These are phyloP conservation scores for Arabidopsis suecica DNA, from an alignment of 345 rosid species.

Conservation along the genomic window DNA sequence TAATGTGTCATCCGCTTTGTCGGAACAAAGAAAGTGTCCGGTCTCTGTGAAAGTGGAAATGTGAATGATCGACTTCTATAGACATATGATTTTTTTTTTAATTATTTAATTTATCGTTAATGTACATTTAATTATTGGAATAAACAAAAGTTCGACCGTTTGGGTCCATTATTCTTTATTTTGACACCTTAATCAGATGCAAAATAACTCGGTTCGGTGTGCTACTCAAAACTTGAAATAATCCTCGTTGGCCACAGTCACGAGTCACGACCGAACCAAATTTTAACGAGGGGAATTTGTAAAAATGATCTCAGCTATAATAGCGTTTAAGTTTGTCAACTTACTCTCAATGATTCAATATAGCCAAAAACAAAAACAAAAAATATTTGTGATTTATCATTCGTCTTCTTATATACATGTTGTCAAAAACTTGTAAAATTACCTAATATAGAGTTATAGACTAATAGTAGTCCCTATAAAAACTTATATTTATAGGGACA, in stretches of 20 bases:
- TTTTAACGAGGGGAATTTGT: background rate
- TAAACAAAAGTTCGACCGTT: background rate
- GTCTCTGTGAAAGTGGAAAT: background rate
- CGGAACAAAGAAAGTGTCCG: background rate
- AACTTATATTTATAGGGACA: too few relatives aligned
- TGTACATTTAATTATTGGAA: background rate
- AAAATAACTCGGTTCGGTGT: background rate
- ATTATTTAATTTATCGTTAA: background rate
- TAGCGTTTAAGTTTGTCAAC: too few relatives aligned
- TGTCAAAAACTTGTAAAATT: too few relatives aligned
- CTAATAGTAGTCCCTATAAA: too few relatives aligned
- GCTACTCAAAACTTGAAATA: constrained; percentile 1
- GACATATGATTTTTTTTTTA: background rate
- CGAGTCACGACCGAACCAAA: background rate
- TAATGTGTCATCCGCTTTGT: constrained; percentile 19
- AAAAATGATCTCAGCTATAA: too few relatives aligned
- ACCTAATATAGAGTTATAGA: too few relatives aligned
- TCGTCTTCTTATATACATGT: too few relatives aligned
- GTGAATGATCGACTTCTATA: background rate
- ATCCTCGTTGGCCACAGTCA: background rate
- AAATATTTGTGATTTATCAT: too few relatives aligned
- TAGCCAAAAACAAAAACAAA: too few relatives aligned
- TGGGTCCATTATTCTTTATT: background rate
- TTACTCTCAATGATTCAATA: too few relatives aligned
- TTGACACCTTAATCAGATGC: background rate